Evolutionary conservation across 2,329 filamentous ascomycete species (phyloP).

Genomic region (Hysterium pulicare): DNA sequence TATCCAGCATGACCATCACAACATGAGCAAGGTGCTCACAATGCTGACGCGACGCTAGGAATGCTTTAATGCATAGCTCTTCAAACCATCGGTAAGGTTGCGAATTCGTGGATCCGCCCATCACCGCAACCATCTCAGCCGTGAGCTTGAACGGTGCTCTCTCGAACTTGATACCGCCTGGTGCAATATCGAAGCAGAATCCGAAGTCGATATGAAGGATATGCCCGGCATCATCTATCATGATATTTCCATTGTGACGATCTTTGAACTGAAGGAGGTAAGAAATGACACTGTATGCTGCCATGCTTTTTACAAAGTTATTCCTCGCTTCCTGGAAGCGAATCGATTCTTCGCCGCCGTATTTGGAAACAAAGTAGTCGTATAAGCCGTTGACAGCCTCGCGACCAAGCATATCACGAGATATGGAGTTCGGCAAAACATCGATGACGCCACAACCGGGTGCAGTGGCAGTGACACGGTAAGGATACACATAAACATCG

Average conservation of each 20-base stretch:
- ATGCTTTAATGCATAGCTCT: conserved; percentile 92
- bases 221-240: conserved; percentile 96
- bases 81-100: conserved; percentile 96
- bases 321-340: conserved; percentile 91
- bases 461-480: conserved; percentile 94
- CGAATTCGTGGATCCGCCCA: conserved; percentile 78
- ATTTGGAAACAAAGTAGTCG: conserved; percentile 97
- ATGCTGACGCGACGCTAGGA: conserved; percentile 82
- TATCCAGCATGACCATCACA: conserved; percentile 92
- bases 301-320: conserved; percentile 99
- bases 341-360: conserved; percentile 92
- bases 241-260: conserved; percentile 98
- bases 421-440: conserved; percentile 95
- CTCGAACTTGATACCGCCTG: conserved; percentile 95
- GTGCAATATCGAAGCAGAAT: conserved; percentile 98
- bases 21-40: conserved; percentile 86
- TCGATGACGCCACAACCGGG: conserved; percentile 98
- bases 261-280: conserved; percentile 99
- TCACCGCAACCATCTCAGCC: conserved; percentile 96
- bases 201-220: conserved; percentile 99
- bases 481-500: conserved; percentile 95
- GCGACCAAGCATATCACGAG: conserved; percentile 95
- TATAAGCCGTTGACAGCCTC: conserved; percentile 98
- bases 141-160: conserved; percentile 98
- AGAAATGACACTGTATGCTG: conserved; percentile 94